Evolutionary conservation across 306 rosid species (phyloP).

Genomic region (Quillaja saponaria): DNA sequence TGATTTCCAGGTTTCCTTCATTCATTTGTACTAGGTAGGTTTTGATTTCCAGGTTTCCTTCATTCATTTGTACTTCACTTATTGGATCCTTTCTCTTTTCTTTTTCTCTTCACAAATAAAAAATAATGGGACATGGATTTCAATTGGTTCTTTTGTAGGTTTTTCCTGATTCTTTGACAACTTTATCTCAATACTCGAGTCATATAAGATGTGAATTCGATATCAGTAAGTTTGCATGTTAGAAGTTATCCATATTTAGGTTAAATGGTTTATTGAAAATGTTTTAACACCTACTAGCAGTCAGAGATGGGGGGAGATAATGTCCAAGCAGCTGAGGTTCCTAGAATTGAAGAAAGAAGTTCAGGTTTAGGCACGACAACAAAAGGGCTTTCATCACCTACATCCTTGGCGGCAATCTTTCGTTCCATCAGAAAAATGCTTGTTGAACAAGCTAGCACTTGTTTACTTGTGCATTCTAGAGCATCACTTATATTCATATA

Average conservation of each 20-base stretch:
- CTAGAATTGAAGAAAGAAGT: conserved; percentile 47
- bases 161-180: conserved; percentile 91
- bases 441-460: conserved; percentile 63
- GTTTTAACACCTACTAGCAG: conserved; percentile 48
- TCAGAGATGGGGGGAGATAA: conserved; percentile 54
- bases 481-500: conserved; percentile 5
- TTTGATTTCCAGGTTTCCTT: too few species aligned
- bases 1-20: conserved; percentile 33
- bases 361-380: conserved; percentile 48
- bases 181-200: conserved; percentile 72
- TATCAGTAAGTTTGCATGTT: conserved; percentile 57
- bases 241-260: conserved; percentile 24
- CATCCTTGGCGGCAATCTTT: conserved; percentile 85
- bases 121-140: not conserved
- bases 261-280: conserved; percentile 30
- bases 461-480: conserved; percentile 65
- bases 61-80: too few species aligned
- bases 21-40: conserved; percentile 14
- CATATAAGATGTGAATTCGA: conserved; percentile 66
- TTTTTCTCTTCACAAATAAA: too few species aligned
- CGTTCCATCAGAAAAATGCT: conserved; percentile 76
- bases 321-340: conserved; percentile 46
- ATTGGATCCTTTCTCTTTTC: too few species aligned
- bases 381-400: conserved; percentile 70
- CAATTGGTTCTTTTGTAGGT: conserved; percentile 49